Conservation (phyloP, 495 filamentous ascomycete genomes). For the Pyrenula aspistea region DNA sequence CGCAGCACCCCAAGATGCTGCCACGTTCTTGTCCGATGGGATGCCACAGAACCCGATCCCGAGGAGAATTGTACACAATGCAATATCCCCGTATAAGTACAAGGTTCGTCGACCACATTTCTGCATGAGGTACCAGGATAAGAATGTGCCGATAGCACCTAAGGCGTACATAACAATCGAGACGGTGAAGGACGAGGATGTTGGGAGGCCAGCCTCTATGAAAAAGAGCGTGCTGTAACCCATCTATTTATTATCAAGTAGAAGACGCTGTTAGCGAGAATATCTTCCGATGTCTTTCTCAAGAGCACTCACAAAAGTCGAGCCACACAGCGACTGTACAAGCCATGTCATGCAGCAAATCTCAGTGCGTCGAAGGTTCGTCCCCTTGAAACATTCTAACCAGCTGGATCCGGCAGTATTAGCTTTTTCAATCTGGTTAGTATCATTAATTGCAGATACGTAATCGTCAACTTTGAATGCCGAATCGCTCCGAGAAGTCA, state of each 20-base stretch:
- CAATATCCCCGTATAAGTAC: conserved; percentile 51
- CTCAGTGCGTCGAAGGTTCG: conserved; percentile 27
- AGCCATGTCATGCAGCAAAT: conserved; percentile 18
- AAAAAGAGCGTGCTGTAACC: not conserved
- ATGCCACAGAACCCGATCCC: conserved; percentile 55
- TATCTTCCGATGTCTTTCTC: conserved; percentile 6
- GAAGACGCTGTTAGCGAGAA: too few species aligned
- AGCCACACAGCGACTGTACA: conserved; percentile 15
- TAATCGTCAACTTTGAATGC: conserved; percentile 47
- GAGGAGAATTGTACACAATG: conserved; percentile 43
- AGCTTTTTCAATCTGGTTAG: conserved; percentile 21
- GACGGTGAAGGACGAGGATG: not conserved
- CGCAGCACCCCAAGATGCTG: conserved; percentile 23
- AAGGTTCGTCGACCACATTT: conserved; percentile 51
- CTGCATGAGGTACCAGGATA: conserved; percentile 39
- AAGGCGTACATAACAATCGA: conserved; percentile 9
- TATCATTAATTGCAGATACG: conserved; percentile 22
- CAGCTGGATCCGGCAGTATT: conserved; percentile 20
- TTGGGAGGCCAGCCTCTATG: not conserved
- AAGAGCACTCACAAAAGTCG: conserved; percentile 8
- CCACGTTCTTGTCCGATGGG: conserved; percentile 25
- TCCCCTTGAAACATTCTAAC: conserved; percentile 25
- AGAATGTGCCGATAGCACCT: conserved; percentile 32
- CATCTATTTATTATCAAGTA: too few species aligned
- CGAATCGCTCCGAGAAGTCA: conserved; percentile 38